Evolutionary conservation across 768 basidiomycete genomes (phyloP).

Genomic region (Leccinum disarticulatum): DNA sequence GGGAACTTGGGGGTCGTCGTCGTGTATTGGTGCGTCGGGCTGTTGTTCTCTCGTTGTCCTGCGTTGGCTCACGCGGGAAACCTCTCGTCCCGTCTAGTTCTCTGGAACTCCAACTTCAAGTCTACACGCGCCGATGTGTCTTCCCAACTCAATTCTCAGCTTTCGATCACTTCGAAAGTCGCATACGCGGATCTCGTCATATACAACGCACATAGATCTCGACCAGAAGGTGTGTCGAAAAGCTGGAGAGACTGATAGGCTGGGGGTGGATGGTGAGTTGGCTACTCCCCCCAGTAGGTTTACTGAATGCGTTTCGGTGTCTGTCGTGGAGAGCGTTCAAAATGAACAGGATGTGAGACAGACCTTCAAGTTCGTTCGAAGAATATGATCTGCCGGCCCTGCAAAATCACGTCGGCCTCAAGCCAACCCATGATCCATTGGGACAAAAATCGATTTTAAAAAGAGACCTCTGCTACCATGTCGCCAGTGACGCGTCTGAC

Average conservation of each 20-base stretch:
- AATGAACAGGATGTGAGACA: slow-evolving; percentile 13
- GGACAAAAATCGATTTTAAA: too few relatives aligned
- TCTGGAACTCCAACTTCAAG: slow-evolving; percentile 69
- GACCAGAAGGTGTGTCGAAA: slow-evolving; percentile 39
- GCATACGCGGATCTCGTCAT: slow-evolving; percentile 80
- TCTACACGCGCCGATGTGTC: slow-evolving; percentile 67
- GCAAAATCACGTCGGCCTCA: too few relatives aligned
- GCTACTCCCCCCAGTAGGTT: slow-evolving; percentile 54
- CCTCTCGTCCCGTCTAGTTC: slow-evolving; percentile 48
- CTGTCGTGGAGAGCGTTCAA: slow-evolving; percentile 36
- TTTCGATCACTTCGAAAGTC: slow-evolving; percentile 77
- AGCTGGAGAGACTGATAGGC: slow-evolving; percentile 48
- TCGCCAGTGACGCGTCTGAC: too few relatives aligned
- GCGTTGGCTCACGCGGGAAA: neutral
- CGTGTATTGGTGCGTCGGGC: slow-evolving; percentile 78
- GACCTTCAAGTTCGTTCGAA: too few relatives aligned
- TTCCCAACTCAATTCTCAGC: slow-evolving; percentile 59
- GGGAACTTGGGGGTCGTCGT: slow-evolving; percentile 81
- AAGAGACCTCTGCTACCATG: too few relatives aligned
- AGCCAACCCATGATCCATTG: too few relatives aligned
- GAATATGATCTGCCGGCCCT: too few relatives aligned
- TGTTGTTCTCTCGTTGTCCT: slow-evolving; percentile 3
- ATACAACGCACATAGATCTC: slow-evolving; percentile 76
- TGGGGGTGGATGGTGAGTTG: slow-evolving; percentile 64
- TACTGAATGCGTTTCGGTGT: slow-evolving; percentile 45